phyloP scores from a whole-genome alignment of 1,284 basidiomycete species.

The Anthracocystis setariae region DNA sequence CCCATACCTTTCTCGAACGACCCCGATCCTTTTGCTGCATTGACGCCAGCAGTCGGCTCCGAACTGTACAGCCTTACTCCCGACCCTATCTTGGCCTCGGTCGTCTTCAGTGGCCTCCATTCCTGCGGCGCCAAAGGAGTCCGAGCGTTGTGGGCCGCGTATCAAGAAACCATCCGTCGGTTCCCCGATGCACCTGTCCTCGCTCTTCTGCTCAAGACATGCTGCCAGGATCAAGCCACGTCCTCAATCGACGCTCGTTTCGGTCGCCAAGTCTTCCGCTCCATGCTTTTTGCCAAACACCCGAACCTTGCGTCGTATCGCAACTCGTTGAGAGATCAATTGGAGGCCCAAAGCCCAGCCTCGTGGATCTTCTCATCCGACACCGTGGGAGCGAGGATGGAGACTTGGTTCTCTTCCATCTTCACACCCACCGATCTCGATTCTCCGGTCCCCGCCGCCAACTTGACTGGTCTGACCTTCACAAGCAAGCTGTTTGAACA shows the following conservation, averaged over 20 bases:
- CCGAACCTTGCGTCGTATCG: constrained; percentile 19
- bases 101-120: constrained; percentile 35
- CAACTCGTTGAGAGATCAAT: constrained; percentile 16
- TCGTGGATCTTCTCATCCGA: constrained; percentile 38
- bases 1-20: not conserved
- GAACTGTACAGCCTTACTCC: constrained; percentile 12
- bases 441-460: not conserved
- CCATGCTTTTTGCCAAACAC: constrained; percentile 34
- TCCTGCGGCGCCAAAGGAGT: constrained; percentile 18
- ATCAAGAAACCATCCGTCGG: constrained; percentile 23
- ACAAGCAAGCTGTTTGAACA: constrained; percentile 35
- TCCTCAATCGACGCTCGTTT: constrained; percentile 13
- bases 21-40: not conserved
- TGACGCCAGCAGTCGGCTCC: too few relatives aligned
- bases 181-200: constrained; percentile 43
- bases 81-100: constrained; percentile 26
- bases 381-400: constrained; percentile 22
- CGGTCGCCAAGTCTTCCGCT: constrained; percentile 28
- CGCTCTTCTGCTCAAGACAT: constrained; percentile 31
- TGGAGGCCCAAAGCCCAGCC: constrained; percentile 13
- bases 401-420: constrained; percentile 33
- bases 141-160: constrained; percentile 30
- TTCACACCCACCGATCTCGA: constrained; percentile 8
- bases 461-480: constrained; percentile 19
- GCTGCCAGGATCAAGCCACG: constrained; percentile 2